Evolutionary conservation across 768 basidiomycete genomes (phyloP).

Genomic region (Tricholoma saponaceum): DNA sequence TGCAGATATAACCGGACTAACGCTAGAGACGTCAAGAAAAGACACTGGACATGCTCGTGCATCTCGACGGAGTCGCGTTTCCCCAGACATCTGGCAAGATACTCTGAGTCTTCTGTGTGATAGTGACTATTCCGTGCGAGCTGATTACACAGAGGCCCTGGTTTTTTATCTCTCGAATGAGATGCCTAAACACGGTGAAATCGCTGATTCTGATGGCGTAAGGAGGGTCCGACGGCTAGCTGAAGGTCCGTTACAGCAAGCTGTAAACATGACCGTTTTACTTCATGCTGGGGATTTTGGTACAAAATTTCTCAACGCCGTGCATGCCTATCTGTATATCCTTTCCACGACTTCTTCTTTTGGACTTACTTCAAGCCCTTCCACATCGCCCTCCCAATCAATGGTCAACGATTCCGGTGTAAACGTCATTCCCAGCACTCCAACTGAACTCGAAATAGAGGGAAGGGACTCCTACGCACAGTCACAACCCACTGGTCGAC

Average conservation of each 20-base stretch:
- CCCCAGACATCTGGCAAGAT: conserved; percentile 89
- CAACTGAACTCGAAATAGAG: conserved; percentile 19
- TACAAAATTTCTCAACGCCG: conserved; percentile 71
- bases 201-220: conserved; percentile 39
- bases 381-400: conserved; percentile 37
- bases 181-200: conserved; percentile 60
- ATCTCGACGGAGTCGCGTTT: conserved; percentile 62
- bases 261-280: conserved; percentile 40
- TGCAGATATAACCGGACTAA: conserved; percentile 3
- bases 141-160: conserved; percentile 72
- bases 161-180: conserved; percentile 75
- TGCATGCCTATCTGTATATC: conserved; percentile 78
- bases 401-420: conserved; percentile 23
- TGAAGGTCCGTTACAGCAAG: conserved; percentile 48
- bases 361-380: conserved; percentile 37
- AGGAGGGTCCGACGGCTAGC: conserved; percentile 41
- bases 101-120: conserved; percentile 85
- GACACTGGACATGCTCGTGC: conserved; percentile 29
- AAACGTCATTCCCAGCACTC: conserved; percentile 29
- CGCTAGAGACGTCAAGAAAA: conserved; percentile 25
- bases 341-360: conserved; percentile 70
- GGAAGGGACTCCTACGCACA: conserved; percentile 26
- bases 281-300: conserved; percentile 56
- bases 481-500: conserved; percentile 35
- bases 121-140: conserved; percentile 68